A percentile compares a stretch with the other conserved stretches of the same genome.
Conservation (phyloP, 208 protist genomes). For the Leishmania gerbilli region DNA sequence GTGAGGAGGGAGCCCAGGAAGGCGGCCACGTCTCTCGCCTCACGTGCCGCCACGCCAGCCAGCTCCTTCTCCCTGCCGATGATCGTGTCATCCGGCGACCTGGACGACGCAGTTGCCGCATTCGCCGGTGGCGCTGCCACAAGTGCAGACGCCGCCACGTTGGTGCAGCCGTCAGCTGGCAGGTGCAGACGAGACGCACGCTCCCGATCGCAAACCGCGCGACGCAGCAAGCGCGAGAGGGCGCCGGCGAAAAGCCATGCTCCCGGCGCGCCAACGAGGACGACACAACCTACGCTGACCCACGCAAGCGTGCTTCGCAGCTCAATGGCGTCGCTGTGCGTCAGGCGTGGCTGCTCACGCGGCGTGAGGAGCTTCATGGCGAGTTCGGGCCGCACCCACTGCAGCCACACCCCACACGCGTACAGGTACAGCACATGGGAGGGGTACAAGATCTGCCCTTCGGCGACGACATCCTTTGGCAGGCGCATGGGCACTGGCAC, state of each 20-base stretch:
- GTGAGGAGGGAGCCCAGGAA: slow-evolving; percentile 17
- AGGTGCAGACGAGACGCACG: background rate
- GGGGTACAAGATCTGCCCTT: slow-evolving; percentile 40
- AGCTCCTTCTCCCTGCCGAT: background rate
- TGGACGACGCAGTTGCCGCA: background rate
- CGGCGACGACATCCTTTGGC: background rate
- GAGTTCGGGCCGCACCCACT: slow-evolving; percentile 1
- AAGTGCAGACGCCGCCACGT: background rate
- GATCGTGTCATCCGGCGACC: background rate
- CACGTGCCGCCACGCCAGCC: background rate
- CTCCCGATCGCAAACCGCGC: slow-evolving; percentile 18
- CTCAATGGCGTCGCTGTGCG: background rate
- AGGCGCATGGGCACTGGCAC: slow-evolving; percentile 9
- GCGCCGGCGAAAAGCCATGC: background rate
- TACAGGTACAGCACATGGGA: slow-evolving; percentile 50
- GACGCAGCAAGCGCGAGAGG: slow-evolving; percentile 1
- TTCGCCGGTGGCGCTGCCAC: background rate
- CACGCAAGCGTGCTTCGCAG: background rate
- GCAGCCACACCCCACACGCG: slow-evolving; percentile 20
- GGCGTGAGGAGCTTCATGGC: background rate
- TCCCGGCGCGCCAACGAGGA: slow-evolving; percentile 18
- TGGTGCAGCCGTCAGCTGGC: background rate
- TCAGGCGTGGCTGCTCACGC: background rate
- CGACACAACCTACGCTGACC: slow-evolving; percentile 2
- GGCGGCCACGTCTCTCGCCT: slow-evolving; percentile 1